A percentile compares a stretch with the other conserved stretches of the same genome.
phyloP scores from a whole-genome alignment of 2,329 filamentous ascomycete species.

The Verticillium isaacii region DNA sequence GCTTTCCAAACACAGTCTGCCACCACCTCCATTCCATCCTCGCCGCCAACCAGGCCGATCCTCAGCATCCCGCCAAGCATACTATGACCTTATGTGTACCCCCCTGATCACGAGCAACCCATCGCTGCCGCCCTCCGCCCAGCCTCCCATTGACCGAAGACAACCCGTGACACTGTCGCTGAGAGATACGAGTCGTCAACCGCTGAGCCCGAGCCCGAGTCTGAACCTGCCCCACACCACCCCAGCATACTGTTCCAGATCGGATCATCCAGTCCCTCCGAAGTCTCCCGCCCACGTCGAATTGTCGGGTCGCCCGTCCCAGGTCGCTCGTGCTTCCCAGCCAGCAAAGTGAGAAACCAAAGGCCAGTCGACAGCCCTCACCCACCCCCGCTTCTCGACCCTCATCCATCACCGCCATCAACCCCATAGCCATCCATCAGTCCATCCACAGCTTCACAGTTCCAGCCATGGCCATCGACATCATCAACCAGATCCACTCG shows the following conservation, averaged over 20 bases:
- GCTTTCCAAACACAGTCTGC: constrained; percentile 4
- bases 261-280: constrained; percentile 13
- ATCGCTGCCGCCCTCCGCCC: background rate
- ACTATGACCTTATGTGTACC: background rate
- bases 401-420: background rate
- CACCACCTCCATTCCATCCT: background rate
- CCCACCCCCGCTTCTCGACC: constrained; percentile 9
- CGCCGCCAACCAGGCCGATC: background rate
- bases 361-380: background rate
- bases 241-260: background rate
- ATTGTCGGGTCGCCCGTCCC: background rate
- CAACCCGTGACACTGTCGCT: background rate
- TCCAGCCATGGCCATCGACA: constrained; percentile 27
- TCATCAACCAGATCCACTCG: constrained; percentile 20
- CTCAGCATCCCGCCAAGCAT: background rate
- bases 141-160: background rate
- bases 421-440: constrained; percentile 1
- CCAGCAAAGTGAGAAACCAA: background rate
- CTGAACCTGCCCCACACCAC: background rate
- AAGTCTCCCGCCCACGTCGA: background rate
- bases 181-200: background rate
- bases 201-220: background rate
- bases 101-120: background rate
- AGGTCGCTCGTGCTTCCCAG: background rate
- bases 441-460: constrained; percentile 14